A percentile compares a stretch with the other conserved stretches of the same genome.
Evolutionary conservation across 768 basidiomycete species (phyloP).

Genomic region (Collybiopsis confluens): DNA sequence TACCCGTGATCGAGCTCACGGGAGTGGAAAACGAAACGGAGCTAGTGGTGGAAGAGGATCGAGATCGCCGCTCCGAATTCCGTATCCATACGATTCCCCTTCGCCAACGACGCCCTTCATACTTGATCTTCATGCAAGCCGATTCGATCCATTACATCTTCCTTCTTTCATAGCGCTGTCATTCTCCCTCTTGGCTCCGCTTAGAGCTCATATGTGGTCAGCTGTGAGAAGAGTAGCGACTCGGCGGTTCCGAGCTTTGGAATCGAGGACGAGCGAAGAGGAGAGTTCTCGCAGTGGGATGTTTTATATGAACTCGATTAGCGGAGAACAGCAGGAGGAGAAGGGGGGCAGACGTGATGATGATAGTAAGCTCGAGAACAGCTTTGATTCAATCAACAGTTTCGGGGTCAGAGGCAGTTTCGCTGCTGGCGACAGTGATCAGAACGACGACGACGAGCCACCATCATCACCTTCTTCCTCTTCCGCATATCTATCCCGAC

Average conservation of each 20-base stretch:
- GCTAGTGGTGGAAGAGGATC: background rate
- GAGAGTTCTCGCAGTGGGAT: too few species aligned
- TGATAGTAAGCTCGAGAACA: background rate
- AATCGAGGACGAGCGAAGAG: background rate
- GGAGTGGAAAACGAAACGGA: background rate
- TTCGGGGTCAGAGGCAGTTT: background rate
- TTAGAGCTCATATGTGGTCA: background rate
- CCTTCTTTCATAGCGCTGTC: background rate
- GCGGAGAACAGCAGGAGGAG: too few species aligned
- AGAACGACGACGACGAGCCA: too few species aligned
- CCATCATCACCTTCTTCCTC: background rate
- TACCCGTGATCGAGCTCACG: background rate
- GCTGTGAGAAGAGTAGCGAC: background rate
- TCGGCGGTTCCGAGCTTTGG: background rate
- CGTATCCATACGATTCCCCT: background rate
- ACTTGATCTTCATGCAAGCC: background rate
- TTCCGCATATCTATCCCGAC: background rate
- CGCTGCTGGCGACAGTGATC: too few species aligned
- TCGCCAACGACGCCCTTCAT: background rate
- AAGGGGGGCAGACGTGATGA: too few species aligned
- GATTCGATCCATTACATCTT: background rate
- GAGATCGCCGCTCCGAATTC: background rate
- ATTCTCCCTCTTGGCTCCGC: slow-evolving; percentile 1
- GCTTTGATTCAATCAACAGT: background rate
- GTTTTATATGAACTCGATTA: background rate